Conservation (phyloP, 1,284 basidiomycete genomes). For the Gymnopus androsaceus region DNA sequence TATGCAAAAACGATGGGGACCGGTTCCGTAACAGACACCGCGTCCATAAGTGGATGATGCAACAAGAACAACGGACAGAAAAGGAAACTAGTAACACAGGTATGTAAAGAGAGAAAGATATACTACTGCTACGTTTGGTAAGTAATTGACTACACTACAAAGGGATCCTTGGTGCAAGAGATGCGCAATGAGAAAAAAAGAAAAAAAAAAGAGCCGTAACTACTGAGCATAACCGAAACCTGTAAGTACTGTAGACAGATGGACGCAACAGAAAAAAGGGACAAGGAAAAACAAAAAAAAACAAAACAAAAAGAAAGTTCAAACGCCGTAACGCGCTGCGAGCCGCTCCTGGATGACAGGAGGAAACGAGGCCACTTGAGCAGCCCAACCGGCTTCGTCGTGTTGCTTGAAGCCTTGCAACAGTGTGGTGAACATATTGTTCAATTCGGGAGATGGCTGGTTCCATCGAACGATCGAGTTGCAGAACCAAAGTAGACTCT, state of each 20-base stretch:
- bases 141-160: constrained; percentile 22
- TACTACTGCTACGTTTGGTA: constrained; percentile 18
- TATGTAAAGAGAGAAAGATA: constrained; percentile 16
- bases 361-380: constrained; percentile 77
- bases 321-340: constrained; percentile 76
- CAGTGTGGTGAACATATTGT: constrained; percentile 87
- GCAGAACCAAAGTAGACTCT: constrained; percentile 94
- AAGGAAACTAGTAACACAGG: constrained; percentile 9
- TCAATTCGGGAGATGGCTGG: constrained; percentile 84
- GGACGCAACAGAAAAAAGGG: constrained; percentile 20
- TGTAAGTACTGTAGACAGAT: too few species aligned
- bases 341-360: constrained; percentile 78
- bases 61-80: constrained; percentile 14
- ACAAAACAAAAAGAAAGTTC: constrained; percentile 20
- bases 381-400: constrained; percentile 76
- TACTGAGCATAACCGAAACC: constrained; percentile 16
- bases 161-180: constrained; percentile 21
- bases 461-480: constrained; percentile 97
- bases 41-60: constrained; percentile 8
- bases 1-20: constrained; percentile 14
- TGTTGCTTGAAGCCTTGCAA: constrained; percentile 85
- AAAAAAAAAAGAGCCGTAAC: constrained; percentile 24
- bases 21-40: constrained; percentile 16
- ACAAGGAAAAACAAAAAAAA: constrained; percentile 17
- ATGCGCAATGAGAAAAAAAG: too few species aligned